phyloP scores from a whole-genome alignment of 257 asterid species.

The Nyctanthes arbortristis region DNA sequence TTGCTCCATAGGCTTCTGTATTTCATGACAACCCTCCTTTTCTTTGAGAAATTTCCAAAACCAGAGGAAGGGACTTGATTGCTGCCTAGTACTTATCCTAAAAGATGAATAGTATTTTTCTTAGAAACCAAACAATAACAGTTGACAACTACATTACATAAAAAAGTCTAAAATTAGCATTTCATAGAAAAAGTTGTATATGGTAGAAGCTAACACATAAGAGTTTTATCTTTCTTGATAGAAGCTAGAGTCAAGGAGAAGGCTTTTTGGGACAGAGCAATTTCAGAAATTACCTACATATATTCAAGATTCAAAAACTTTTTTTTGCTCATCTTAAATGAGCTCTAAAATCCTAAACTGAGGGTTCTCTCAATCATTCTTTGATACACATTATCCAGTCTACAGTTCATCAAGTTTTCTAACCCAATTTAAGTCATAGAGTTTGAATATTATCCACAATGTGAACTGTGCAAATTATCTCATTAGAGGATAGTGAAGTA shows the following conservation, averaged over 20 bases:
- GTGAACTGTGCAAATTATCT: neutral
- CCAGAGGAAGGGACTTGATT: conserved; percentile 77
- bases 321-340: too few species aligned
- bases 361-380: too few species aligned
- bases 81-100: conserved; percentile 84
- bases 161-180: neutral
- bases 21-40: conserved; percentile 90
- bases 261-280: neutral
- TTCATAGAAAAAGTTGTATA: neutral
- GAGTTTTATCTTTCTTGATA: too few species aligned
- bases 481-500: neutral
- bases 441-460: neutral
- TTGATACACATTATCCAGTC: too few species aligned
- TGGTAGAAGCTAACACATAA: neutral
- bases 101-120: conserved; percentile 11
- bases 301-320: too few species aligned
- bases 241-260: too few species aligned
- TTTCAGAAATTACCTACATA: neutral
- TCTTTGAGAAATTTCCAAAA: conserved; percentile 72
- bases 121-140: neutral
- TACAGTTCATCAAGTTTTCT: too few species aligned
- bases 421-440: neutral
- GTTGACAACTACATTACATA: too few species aligned
- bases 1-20: conserved; percentile 94
- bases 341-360: too few species aligned